Conservation (phyloP, 257 asterid species). For the Solanum pinnatisectum region DNA sequence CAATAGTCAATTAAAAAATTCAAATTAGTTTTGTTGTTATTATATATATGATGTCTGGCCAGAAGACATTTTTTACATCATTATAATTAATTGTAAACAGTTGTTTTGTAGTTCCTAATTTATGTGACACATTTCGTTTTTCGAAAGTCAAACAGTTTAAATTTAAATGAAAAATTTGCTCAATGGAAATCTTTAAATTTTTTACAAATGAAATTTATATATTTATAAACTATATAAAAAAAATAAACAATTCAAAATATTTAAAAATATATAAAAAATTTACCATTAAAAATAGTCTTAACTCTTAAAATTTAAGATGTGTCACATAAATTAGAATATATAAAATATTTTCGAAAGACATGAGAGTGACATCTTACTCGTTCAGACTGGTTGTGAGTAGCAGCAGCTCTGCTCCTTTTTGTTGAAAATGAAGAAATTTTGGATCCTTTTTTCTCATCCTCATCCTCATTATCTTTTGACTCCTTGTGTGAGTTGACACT, state of each 20-base stretch:
- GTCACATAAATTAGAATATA: too few species aligned
- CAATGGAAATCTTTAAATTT: too few species aligned
- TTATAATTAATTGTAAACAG: background rate
- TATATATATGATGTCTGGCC: background rate
- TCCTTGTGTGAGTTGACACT: conserved; percentile 18
- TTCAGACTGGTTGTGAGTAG: conserved; percentile 72
- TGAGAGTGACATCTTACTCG: conserved; percentile 28
- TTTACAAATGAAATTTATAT: too few species aligned
- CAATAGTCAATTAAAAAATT: background rate
- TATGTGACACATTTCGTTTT: too few species aligned
- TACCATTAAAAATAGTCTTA: rapidly evolving
- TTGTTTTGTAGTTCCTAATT: too few species aligned
- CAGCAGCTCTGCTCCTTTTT: conserved; percentile 73
- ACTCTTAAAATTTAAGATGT: too few species aligned
- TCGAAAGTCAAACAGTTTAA: too few species aligned
- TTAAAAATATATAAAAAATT: too few species aligned
- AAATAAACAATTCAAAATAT: too few species aligned
- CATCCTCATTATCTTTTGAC: conserved; percentile 13
- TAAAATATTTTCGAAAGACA: background rate
- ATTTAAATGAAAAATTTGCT: too few species aligned
- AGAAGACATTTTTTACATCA: background rate
- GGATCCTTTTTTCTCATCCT: conserved; percentile 21
- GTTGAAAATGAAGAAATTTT: conserved; percentile 42
- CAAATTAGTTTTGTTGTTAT: background rate
- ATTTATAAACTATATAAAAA: too few species aligned